Percentiles rank a stretch among this genome's conserved stretches.
Evolutionary conservation across 139 green algal species (phyloP).

Genomic region (Chlorella sp.): DNA sequence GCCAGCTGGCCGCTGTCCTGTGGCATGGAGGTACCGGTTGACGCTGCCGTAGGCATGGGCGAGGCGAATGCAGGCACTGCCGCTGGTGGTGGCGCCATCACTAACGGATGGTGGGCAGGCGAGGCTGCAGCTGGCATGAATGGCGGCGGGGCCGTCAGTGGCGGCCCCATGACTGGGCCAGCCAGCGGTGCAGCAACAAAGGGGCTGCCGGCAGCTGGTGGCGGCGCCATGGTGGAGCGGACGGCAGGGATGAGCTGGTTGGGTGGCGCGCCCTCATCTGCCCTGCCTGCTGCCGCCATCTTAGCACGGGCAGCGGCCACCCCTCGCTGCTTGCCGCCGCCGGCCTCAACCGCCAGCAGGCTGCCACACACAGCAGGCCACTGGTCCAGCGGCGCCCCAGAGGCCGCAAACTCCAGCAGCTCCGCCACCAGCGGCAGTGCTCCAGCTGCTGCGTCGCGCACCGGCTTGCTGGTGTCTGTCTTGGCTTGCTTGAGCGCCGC

Average conservation of each 20-base stretch:
- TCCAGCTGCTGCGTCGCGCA: neutral
- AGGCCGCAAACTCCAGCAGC: slow-evolving; percentile 3
- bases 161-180: neutral
- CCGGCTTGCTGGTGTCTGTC: slow-evolving; percentile 18
- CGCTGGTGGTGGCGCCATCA: neutral
- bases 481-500: slow-evolving; percentile 7
- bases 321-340: no score
- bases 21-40: neutral
- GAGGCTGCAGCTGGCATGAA: neutral
- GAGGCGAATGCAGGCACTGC: neutral
- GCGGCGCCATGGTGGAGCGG: neutral
- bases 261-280: no score
- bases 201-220: neutral
- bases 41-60: neutral
- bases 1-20: neutral
- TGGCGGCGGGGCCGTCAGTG: neutral
- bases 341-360: neutral
- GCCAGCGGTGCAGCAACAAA: neutral
- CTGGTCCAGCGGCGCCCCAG: neutral
- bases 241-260: neutral
- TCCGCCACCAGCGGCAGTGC: slow-evolving; percentile 9
- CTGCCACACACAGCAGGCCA: neutral
- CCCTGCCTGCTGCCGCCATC: no score
- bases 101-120: neutral
- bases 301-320: no score